Conservation (phyloP, 257 asterid genomes). For the Nicotiana noctiflora region DNA sequence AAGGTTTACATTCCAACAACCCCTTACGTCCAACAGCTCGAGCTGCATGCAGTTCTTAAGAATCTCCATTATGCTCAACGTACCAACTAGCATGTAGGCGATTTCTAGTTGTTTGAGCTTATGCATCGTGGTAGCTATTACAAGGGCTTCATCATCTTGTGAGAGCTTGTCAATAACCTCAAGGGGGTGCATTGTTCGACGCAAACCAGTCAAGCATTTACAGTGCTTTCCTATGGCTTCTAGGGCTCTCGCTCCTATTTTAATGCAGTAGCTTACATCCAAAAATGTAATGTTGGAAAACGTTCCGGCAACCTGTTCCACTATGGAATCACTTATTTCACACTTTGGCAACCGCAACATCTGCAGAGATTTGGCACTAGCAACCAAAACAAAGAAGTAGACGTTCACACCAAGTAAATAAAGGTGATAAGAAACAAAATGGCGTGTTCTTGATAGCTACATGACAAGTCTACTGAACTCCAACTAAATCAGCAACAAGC, state of each 20-base stretch:
- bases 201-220: constrained; percentile 19
- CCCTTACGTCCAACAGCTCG: constrained; percentile 31
- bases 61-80: constrained; percentile 20
- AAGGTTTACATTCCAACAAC: constrained; percentile 45
- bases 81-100: constrained; percentile 28
- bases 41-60: constrained; percentile 22
- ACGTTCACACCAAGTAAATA: not conserved
- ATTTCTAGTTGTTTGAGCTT: constrained; percentile 40
- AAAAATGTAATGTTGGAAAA: constrained; percentile 25
- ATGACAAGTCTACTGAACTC: not conserved
- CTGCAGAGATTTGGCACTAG: constrained; percentile 29
- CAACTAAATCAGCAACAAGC: not conserved
- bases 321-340: constrained; percentile 15
- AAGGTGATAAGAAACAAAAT: not conserved
- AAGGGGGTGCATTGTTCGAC: constrained; percentile 35
- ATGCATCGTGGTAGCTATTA: constrained; percentile 34
- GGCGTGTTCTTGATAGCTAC: not conserved
- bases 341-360: constrained; percentile 29
- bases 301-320: constrained; percentile 22
- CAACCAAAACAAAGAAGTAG: constrained; percentile 4
- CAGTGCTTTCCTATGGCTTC: constrained; percentile 30
- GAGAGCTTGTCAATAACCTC: constrained; percentile 24
- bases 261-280: constrained; percentile 35
- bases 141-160: constrained; percentile 36
- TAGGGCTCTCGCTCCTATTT: constrained; percentile 23